Percentiles rank a stretch among this genome's conserved stretches.
Evolutionary conservation across 768 basidiomycete genomes (phyloP).

Genomic region (Ephemerocybe angulata): DNA sequence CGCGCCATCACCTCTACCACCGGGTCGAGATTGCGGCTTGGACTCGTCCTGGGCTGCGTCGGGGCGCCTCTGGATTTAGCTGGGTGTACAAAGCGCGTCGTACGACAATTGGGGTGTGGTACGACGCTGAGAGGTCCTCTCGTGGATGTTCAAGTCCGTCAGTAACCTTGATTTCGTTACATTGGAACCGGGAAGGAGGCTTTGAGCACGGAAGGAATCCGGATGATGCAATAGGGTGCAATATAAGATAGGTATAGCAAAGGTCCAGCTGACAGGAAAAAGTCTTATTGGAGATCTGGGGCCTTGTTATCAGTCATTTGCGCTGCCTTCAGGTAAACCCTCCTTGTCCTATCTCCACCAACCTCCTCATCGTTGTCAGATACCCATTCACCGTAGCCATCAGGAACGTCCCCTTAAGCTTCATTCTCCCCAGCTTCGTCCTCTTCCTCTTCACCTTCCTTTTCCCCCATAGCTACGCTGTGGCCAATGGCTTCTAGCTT

Average conservation of each 20-base stretch:
- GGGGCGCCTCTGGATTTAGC: constrained; percentile 8
- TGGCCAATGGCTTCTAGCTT: too few relatives aligned
- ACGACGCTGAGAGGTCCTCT: neutral
- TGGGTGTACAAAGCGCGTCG: too few relatives aligned
- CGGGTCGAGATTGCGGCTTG: constrained; percentile 3
- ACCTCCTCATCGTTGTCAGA: too few relatives aligned
- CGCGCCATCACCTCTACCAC: neutral
- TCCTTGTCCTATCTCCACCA: too few relatives aligned
- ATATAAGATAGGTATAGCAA: neutral
- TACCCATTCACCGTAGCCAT: too few relatives aligned
- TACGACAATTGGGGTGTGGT: neutral
- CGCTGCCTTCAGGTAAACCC: too few relatives aligned
- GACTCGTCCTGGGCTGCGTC: constrained; percentile 2
- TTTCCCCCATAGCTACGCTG: neutral
- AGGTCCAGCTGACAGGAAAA: neutral
- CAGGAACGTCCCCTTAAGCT: too few relatives aligned
- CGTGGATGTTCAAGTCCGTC: neutral
- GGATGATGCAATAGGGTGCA: neutral
- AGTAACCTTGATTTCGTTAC: neutral
- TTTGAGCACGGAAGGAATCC: neutral
- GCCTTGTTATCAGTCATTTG: neutral
- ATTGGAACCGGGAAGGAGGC: neutral
- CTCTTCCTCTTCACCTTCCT: neutral
- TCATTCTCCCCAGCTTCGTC: too few relatives aligned
- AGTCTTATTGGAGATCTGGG: neutral